phyloP scores from a whole-genome alignment of 2,329 filamentous ascomycete genomes.

The Colletotrichum sansevieriae region DNA sequence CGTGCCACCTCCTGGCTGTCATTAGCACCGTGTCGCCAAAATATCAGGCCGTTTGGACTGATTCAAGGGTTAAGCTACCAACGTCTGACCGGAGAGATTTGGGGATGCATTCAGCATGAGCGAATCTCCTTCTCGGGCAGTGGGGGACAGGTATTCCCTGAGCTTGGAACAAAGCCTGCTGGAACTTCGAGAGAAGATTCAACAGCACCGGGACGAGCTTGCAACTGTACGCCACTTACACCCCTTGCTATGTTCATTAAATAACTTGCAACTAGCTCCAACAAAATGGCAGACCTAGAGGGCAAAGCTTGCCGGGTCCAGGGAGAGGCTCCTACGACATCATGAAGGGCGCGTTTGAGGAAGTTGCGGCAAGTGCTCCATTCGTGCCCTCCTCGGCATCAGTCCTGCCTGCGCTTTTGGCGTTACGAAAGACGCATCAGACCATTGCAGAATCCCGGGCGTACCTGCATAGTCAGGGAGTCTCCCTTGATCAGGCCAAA shows the following conservation, averaged over 20 bases:
- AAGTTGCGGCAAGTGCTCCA: conserved; percentile 71
- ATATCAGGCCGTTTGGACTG: conserved; percentile 32
- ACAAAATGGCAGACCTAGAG: conserved; percentile 21
- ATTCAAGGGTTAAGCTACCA: conserved; percentile 17
- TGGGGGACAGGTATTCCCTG: conserved; percentile 58
- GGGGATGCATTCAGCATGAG: conserved; percentile 19
- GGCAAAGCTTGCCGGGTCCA: conserved; percentile 16
- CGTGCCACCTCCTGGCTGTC: conserved; percentile 16
- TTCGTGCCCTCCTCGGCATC: conserved; percentile 77
- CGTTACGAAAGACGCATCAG: conserved; percentile 75
- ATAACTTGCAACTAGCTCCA: conserved; percentile 43
- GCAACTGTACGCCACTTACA: conserved; percentile 36
- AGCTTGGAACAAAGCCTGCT: conserved; percentile 76
- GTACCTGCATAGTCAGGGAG: conserved; percentile 63
- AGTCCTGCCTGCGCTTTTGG: conserved; percentile 77
- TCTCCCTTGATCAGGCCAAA: conserved; percentile 57
- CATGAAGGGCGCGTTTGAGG: conserved; percentile 75
- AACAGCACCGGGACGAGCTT: conserved; percentile 66
- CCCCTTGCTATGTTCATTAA: neutral
- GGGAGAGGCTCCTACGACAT: conserved; percentile 54
- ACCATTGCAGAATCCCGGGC: conserved; percentile 74
- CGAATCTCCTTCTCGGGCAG: conserved; percentile 11
- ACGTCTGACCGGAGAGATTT: conserved; percentile 16
- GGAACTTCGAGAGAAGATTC: conserved; percentile 72
- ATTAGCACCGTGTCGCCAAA: conserved; percentile 25